Percentiles rank a stretch among this genome's conserved stretches.
Evolutionary conservation across 2,329 filamentous ascomycete species (phyloP).

Genomic region (Akanthomyces dipterigenus): DNA sequence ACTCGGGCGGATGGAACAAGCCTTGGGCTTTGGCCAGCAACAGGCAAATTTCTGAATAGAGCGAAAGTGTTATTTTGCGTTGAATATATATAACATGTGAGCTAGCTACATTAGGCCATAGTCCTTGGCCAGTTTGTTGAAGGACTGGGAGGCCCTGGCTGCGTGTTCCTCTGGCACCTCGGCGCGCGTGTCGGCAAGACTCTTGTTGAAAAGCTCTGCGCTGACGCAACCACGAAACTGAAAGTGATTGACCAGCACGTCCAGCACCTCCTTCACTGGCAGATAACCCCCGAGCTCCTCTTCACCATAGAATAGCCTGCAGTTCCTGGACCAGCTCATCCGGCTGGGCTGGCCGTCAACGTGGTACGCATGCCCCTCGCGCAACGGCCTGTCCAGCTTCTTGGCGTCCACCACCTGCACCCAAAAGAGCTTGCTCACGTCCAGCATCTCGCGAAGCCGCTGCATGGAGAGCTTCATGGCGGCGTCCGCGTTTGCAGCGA

Average conservation of each 20-base stretch:
- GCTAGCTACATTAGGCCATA: neutral
- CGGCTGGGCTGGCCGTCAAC: neutral
- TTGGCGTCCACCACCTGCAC: neutral
- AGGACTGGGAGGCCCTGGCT: neutral
- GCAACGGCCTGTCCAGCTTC: neutral
- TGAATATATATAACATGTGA: neutral
- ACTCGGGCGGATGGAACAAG: neutral
- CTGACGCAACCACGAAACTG: neutral
- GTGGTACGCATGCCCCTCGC: neutral
- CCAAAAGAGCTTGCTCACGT: neutral
- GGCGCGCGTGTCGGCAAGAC: neutral
- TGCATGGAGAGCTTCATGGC: constrained; percentile 19
- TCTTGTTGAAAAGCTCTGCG: neutral
- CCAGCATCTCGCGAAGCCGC: neutral
- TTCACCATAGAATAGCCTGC: neutral
- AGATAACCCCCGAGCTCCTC: neutral
- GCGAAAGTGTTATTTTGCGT: neutral
- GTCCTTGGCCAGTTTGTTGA: neutral
- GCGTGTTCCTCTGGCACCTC: neutral
- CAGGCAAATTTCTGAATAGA: neutral
- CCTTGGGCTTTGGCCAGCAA: neutral
- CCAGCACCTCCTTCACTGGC: neutral
- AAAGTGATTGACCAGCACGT: neutral
- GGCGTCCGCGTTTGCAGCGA: constrained; percentile 45
- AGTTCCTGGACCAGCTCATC: neutral